Percentiles rank a stretch among this genome's conserved stretches.
phyloP scores from a whole-genome alignment of 257 asterid species.

The Coffea eugenioides region DNA sequence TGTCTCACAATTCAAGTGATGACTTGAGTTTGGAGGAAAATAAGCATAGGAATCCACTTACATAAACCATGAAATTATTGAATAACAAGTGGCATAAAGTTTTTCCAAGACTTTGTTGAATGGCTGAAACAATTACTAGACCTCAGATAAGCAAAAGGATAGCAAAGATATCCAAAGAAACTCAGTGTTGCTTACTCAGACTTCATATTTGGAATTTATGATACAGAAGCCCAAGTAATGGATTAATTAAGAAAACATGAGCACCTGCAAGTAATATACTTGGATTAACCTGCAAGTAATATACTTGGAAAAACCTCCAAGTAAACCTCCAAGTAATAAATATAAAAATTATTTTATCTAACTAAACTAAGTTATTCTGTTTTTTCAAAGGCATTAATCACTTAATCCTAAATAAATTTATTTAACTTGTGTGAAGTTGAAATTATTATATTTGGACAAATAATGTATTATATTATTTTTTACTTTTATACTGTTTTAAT shows the following conservation, averaged over 20 bases:
- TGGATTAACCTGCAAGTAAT: too few species aligned
- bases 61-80: conserved; percentile 11
- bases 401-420: too few species aligned
- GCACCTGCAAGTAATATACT: not conserved
- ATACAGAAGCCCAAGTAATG: not conserved
- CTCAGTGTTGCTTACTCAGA: not conserved
- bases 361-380: too few species aligned
- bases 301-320: not conserved
- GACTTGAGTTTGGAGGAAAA: conserved; percentile 75
- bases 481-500: too few species aligned
- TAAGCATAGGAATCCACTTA: conserved; percentile 95
- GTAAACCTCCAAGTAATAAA: too few species aligned
- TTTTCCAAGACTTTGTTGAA: not conserved
- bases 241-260: not conserved
- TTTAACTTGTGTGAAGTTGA: too few species aligned
- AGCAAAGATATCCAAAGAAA: not conserved
- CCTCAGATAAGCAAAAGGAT: not conserved
- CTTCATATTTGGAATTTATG: not conserved
- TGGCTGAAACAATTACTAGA: not conserved
- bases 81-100: not conserved
- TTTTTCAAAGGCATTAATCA: too few species aligned
- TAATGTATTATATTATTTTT: too few species aligned
- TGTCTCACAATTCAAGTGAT: conserved; percentile 53
- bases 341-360: too few species aligned
- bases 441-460: too few species aligned